phyloP scores from a whole-genome alignment of 352 stramenopile species.

The Blastocystis sp. region DNA sequence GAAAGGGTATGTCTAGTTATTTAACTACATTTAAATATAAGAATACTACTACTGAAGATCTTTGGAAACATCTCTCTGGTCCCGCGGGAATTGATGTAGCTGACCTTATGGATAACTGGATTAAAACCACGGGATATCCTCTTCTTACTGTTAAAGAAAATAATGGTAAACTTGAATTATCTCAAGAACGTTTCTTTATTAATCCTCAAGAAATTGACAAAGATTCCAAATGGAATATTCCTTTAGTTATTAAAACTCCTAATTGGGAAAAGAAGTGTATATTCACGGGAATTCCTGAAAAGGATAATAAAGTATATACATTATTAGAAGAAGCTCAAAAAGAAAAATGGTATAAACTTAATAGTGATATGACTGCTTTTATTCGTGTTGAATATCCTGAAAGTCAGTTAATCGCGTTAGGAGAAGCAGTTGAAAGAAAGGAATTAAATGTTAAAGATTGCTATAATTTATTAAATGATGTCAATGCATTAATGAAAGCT shows the following conservation, averaged over 20 bases:
- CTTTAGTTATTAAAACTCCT: constrained; percentile 51
- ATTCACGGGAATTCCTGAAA: constrained; percentile 46
- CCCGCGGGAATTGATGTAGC: constrained; percentile 64
- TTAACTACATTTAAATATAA: constrained; percentile 70
- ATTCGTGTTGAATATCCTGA: constrained; percentile 23
- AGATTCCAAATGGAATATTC: constrained; percentile 59
- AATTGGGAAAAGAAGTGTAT: background rate
- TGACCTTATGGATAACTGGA: constrained; percentile 75
- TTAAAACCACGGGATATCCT: constrained; percentile 74
- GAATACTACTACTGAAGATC: constrained; percentile 77
- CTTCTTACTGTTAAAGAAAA: constrained; percentile 58
- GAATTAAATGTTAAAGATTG: constrained; percentile 12
- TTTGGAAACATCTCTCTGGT: constrained; percentile 74
- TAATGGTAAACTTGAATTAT: constrained; percentile 37
- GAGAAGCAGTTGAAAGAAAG: background rate
- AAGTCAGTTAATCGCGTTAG: background rate
- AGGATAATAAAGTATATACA: constrained; percentile 43
- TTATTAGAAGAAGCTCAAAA: constrained; percentile 33
- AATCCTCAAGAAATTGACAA: constrained; percentile 55
- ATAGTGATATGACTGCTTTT: constrained; percentile 17
- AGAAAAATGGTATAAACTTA: constrained; percentile 26
- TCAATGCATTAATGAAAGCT: constrained; percentile 26
- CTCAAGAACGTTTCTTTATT: constrained; percentile 49
- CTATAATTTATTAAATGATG: constrained; percentile 24
- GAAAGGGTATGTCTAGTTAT: constrained; percentile 67